These are phyloP conservation scores for Polygonum aviculare DNA, from an alignment of 148 eudicot species.

Conservation along the genomic window DNA sequence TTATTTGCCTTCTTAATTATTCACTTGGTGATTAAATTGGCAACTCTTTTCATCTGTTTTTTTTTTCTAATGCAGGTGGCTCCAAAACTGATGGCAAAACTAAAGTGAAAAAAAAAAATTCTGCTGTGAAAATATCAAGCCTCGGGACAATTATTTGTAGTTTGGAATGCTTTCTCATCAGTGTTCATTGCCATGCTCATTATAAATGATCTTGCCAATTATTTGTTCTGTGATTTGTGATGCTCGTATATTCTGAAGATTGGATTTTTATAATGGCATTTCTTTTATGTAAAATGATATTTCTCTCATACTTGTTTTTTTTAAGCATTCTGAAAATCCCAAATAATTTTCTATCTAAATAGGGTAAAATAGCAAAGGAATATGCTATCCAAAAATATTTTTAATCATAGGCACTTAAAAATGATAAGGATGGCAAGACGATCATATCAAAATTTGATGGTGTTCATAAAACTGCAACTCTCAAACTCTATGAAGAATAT, in stretches of 20 bases:
- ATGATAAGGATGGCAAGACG: no score
- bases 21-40: not conserved
- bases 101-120: conserved; percentile 18
- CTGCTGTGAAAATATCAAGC: not conserved
- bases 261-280: not conserved
- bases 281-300: not conserved
- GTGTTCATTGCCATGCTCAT: not conserved
- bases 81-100: conserved; percentile 21
- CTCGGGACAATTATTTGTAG: not conserved
- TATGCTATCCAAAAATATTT: no score
- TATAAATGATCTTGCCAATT: not conserved
- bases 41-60: not conserved
- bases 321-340: no score
- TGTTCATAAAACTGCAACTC: no score
- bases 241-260: not conserved
- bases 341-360: no score
- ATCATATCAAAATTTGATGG: no score
- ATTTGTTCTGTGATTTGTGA: not conserved
- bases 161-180: not conserved
- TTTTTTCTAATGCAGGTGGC: conserved; percentile 25
- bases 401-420: no score
- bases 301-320: not conserved
- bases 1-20: not conserved
- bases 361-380: no score
- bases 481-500: no score